Evolutionary conservation across 495 filamentous ascomycete species (phyloP).

Genomic region (Talaromyces thailandensis): DNA sequence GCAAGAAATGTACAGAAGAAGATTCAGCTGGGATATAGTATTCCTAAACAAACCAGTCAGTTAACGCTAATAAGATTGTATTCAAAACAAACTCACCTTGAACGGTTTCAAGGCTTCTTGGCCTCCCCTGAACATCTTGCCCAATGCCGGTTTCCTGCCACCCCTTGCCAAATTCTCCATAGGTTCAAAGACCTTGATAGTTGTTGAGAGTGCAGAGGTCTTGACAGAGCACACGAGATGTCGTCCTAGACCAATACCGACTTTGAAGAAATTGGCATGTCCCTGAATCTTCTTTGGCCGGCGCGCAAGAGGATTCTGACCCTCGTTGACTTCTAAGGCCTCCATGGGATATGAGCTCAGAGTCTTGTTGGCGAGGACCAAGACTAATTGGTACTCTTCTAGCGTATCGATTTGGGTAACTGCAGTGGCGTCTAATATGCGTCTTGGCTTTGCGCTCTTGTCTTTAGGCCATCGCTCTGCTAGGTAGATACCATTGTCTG

Average conservation of each 20-base stretch:
- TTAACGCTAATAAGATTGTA: neutral
- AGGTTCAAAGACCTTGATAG: constrained; percentile 96
- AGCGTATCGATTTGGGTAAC: constrained; percentile 95
- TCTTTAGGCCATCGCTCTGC: constrained; percentile 86
- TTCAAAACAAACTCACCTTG: constrained; percentile 49
- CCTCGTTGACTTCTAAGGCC: constrained; percentile 74
- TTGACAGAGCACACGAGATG: constrained; percentile 95
- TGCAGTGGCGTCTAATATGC: constrained; percentile 74
- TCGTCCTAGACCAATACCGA: constrained; percentile 86
- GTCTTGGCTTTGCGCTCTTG: constrained; percentile 60
- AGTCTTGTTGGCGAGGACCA: constrained; percentile 90
- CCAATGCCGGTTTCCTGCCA: constrained; percentile 84
- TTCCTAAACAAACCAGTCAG: constrained; percentile 45
- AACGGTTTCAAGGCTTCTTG: constrained; percentile 93
- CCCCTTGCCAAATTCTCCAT: constrained; percentile 82
- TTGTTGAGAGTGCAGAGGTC: constrained; percentile 78
- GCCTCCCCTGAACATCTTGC: constrained; percentile 88
- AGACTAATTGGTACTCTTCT: constrained; percentile 83
- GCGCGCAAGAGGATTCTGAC: constrained; percentile 61
- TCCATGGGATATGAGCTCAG: constrained; percentile 79
- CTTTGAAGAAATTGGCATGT: constrained; percentile 97
- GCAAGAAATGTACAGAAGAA: constrained; percentile 92
- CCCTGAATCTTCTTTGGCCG: constrained; percentile 95
- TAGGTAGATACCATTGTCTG: constrained; percentile 86
- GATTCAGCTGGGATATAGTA: constrained; percentile 98